These are phyloP conservation scores for Carnegiea gigantea DNA, from an alignment of 179 eudicot genomes.

Conservation along the genomic window DNA sequence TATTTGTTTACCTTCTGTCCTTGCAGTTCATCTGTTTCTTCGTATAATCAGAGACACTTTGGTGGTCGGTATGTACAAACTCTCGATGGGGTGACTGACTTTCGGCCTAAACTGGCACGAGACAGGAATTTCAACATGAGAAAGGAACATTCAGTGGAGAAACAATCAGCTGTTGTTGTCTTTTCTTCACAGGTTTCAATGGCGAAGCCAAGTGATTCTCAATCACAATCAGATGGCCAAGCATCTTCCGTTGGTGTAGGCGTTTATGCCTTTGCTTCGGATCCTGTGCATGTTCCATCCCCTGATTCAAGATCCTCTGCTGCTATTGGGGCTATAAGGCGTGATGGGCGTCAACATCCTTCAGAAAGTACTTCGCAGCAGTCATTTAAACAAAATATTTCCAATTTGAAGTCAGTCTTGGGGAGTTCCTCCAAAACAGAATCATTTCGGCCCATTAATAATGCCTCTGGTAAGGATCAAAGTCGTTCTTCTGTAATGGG, in stretches of 20 bases:
- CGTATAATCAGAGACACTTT: conserved; percentile 47
- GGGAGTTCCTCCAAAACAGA: conserved; percentile 47
- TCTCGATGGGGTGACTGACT: conserved; percentile 37
- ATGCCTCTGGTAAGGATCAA: conserved; percentile 44
- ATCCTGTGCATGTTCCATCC: conserved; percentile 95
- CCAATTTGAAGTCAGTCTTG: conserved; percentile 42
- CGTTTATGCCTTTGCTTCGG: conserved; percentile 84
- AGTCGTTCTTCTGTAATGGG: conserved; percentile 44
- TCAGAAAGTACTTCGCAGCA: conserved; percentile 50
- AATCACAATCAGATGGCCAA: conserved; percentile 30
- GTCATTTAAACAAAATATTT: conserved; percentile 43
- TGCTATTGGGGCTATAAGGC: conserved; percentile 72
- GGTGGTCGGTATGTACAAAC: conserved; percentile 36
- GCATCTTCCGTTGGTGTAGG: conserved; percentile 62
- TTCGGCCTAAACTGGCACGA: conserved; percentile 40
- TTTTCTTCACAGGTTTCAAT: conserved; percentile 33
- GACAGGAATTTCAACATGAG: conserved; percentile 30
- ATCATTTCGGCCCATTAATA: conserved; percentile 32
- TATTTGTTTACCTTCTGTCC: background rate
- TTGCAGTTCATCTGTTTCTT: conserved; percentile 43
- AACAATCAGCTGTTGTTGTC: conserved; percentile 26
- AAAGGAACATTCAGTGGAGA: conserved; percentile 41
- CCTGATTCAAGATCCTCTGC: conserved; percentile 69
- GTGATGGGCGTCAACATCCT: conserved; percentile 71
- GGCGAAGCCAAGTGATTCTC: conserved; percentile 41